These are phyloP conservation scores for Beauveria sp. DNA, from an alignment of 2,329 filamentous ascomycete species.

Conservation along the genomic window DNA sequence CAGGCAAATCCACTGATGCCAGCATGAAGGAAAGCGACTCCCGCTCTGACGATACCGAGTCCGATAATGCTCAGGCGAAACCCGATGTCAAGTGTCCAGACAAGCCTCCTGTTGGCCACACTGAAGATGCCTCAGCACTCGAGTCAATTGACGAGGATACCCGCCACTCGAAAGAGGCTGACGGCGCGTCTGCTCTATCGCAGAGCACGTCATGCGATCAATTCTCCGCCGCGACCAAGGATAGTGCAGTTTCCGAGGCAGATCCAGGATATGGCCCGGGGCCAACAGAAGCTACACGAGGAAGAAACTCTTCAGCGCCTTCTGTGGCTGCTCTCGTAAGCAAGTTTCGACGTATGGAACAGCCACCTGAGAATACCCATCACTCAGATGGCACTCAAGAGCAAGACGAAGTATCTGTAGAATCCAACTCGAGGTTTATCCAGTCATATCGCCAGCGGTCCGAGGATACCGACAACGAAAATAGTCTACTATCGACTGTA, in stretches of 20 bases:
- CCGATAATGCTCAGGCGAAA: neutral
- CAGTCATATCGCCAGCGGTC: slow-evolving; percentile 9
- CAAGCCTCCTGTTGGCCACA: neutral
- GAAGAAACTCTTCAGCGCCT: slow-evolving; percentile 11
- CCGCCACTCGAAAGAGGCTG: neutral
- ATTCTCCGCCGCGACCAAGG: neutral
- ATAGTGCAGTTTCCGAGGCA: neutral
- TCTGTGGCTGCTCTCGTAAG: slow-evolving; percentile 21
- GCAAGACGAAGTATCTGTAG: slow-evolving; percentile 1
- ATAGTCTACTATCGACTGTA: neutral
- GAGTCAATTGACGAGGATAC: neutral
- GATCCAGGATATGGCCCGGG: neutral
- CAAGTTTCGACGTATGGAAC: slow-evolving; percentile 18
- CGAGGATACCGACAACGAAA: slow-evolving; percentile 4
- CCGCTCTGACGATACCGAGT: neutral
- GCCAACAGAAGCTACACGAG: neutral
- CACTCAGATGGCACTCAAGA: neutral
- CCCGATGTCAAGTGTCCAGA: neutral
- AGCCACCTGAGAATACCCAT: slow-evolving; percentile 5
- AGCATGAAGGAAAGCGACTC: neutral
- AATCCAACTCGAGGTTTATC: slow-evolving; percentile 9
- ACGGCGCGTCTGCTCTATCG: neutral
- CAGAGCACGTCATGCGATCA: neutral
- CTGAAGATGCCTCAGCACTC: neutral
- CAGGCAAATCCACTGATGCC: neutral